phyloP scores from a whole-genome alignment of 2,329 filamentous ascomycete species.

The Rosellinia necatrix region DNA sequence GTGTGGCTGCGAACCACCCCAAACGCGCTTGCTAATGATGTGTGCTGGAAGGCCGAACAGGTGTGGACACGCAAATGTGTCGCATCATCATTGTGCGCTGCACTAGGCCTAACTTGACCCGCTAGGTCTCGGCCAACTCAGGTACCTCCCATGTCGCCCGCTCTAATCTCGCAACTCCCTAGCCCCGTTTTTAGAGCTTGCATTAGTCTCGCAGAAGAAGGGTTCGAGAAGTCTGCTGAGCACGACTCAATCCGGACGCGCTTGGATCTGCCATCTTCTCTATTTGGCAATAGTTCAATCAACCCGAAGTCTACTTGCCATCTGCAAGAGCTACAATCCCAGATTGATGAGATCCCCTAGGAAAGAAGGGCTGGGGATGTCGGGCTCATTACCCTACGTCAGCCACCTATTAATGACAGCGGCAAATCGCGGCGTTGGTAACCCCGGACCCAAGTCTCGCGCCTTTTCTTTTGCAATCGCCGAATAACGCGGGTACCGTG shows the following conservation, averaged over 20 bases:
- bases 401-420: no score
- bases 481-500: neutral
- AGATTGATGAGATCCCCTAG: no score
- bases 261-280: slow-evolving; percentile 11
- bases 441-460: neutral
- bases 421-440: no score
- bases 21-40: neutral
- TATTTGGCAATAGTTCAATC: slow-evolving; percentile 14
- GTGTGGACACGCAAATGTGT: slow-evolving; percentile 10
- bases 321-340: slow-evolving; percentile 24
- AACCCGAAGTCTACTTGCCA: no score
- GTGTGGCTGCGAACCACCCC: slow-evolving; percentile 11
- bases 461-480: slow-evolving; percentile 4
- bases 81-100: slow-evolving; percentile 14
- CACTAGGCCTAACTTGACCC: neutral
- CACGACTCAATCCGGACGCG: slow-evolving; percentile 13
- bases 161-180: neutral
- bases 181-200: slow-evolving; percentile 28
- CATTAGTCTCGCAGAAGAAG: slow-evolving; percentile 31
- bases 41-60: neutral
- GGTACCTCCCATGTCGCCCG: slow-evolving; percentile 1
- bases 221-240: slow-evolving; percentile 27
- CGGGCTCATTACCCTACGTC: neutral
- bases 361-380: no score
- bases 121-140: no score